A percentile compares a stretch with the other conserved stretches of the same genome.
Conservation (phyloP, 2,329 filamentous ascomycete species). For the Scedosporium boydii region DNA sequence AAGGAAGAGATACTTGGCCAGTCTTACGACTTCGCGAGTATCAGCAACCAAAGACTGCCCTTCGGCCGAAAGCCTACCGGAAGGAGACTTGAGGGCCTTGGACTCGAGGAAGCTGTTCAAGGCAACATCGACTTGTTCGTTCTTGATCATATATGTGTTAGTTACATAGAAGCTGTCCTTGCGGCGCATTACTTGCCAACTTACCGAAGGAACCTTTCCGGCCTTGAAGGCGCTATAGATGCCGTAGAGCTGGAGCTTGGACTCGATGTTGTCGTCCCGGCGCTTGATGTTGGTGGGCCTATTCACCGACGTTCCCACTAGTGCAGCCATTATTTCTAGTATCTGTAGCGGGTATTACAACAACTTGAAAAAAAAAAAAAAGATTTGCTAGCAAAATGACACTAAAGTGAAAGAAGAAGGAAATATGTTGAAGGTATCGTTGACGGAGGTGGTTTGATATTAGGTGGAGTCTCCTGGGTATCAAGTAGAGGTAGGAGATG, state of each 20-base stretch:
- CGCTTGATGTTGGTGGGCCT: conserved; percentile 61
- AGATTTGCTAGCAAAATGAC: neutral
- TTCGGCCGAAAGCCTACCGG: conserved; percentile 69
- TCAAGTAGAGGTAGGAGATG: conserved; percentile 1
- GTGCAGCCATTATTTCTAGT: neutral
- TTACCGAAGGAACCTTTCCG: conserved; percentile 83
- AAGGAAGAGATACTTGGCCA: conserved; percentile 76
- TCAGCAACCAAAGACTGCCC: conserved; percentile 73
- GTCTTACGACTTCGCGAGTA: conserved; percentile 66
- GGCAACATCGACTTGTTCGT: conserved; percentile 91
- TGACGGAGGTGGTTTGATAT: neutral
- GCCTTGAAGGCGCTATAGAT: conserved; percentile 77
- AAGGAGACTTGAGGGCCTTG: conserved; percentile 58
- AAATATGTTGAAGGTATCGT: neutral
- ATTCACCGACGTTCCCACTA: conserved; percentile 43
- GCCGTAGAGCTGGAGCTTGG: conserved; percentile 90
- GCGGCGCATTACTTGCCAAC: conserved; percentile 18
- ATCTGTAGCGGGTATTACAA: neutral
- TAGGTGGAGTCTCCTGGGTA: conserved; percentile 1
- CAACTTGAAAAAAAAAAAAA: too few relatives aligned
- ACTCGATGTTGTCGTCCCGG: conserved; percentile 82
- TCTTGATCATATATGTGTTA: conserved; percentile 36
- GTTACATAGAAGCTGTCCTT: conserved; percentile 3
- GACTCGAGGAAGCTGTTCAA: conserved; percentile 79
- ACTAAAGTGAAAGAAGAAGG: neutral